A percentile compares a stretch with the other conserved stretches of the same genome.
Conservation (phyloP, 2,329 filamentous ascomycete genomes). For the Parascedosporium putredinis region DNA sequence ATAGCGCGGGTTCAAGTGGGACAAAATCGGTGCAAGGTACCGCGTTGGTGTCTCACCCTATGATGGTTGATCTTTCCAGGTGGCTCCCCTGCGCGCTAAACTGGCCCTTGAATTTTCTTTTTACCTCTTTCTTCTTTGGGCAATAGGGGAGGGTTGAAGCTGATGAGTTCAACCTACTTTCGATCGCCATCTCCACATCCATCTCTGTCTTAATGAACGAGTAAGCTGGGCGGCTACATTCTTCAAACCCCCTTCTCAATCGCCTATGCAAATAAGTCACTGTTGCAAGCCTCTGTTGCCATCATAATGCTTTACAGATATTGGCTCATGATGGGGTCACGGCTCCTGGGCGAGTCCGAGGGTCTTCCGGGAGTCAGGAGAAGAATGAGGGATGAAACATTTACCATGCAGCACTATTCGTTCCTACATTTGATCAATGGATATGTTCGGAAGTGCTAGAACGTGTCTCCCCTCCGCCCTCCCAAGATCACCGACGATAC, state of each 20-base stretch:
- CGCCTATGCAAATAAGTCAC: too few species aligned
- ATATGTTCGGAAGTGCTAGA: too few species aligned
- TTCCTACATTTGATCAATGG: not conserved
- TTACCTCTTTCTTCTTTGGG: too few species aligned
- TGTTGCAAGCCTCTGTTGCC: too few species aligned
- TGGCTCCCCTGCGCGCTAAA: not conserved
- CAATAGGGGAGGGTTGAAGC: too few species aligned
- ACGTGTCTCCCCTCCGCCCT: not conserved
- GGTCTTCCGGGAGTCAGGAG: not conserved
- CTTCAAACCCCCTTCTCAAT: too few species aligned
- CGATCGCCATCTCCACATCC: too few species aligned
- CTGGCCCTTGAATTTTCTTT: not conserved
- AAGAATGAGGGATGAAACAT: conserved; percentile 1
- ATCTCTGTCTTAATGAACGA: too few species aligned
- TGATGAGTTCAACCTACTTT: too few species aligned
- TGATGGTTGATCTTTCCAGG: not conserved
- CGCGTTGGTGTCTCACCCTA: not conserved
- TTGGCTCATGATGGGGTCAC: not conserved
- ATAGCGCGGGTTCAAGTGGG: not conserved
- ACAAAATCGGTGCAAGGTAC: not conserved
- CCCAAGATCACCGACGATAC: not conserved
- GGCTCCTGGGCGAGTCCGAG: not conserved
- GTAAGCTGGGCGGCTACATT: too few species aligned
- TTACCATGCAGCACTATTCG: conserved; percentile 1
- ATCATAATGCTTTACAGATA: not conserved